Evolutionary conservation across 1,139 yeast species (phyloP).

Genomic region (Starmera stellimalicola): DNA sequence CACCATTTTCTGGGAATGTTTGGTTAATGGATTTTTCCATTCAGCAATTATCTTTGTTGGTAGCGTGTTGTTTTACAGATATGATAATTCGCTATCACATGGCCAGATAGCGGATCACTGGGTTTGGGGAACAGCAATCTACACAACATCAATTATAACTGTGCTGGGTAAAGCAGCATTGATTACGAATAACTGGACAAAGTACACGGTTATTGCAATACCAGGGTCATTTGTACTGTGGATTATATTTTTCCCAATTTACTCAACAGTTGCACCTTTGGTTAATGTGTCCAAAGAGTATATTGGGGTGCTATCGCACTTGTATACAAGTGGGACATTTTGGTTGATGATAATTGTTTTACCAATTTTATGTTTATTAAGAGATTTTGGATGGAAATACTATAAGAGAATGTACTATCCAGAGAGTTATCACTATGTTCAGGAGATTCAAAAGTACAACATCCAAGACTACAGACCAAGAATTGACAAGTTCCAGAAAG

Average conservation of each 20-base stretch:
- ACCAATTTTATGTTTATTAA: conserved; percentile 64
- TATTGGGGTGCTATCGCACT: conserved; percentile 64
- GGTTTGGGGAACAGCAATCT: conserved; percentile 91
- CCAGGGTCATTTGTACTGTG: conserved; percentile 88
- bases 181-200: conserved; percentile 90
- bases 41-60: conserved; percentile 79
- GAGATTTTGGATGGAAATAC: conserved; percentile 93
- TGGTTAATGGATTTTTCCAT: conserved; percentile 88
- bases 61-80: conserved; percentile 55
- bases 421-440: conserved; percentile 88
- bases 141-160: conserved; percentile 80
- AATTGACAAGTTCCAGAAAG: conserved; percentile 93
- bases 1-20: conserved; percentile 95
- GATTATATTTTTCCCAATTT: conserved; percentile 81
- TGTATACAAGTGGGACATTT: conserved; percentile 71
- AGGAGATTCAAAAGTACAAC: conserved; percentile 92
- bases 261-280: conserved; percentile 77
- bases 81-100: conserved; percentile 54
- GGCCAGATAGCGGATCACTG: conserved; percentile 86
- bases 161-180: conserved; percentile 94
- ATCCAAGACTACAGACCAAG: conserved; percentile 92
- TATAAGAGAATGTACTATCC: conserved; percentile 88
- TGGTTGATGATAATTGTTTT: conserved; percentile 80
- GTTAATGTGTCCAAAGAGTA: conserved; percentile 79
- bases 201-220: conserved; percentile 81